These are phyloP conservation scores for Mycena rosella DNA, from an alignment of 768 basidiomycete genomes.

Conservation along the genomic window DNA sequence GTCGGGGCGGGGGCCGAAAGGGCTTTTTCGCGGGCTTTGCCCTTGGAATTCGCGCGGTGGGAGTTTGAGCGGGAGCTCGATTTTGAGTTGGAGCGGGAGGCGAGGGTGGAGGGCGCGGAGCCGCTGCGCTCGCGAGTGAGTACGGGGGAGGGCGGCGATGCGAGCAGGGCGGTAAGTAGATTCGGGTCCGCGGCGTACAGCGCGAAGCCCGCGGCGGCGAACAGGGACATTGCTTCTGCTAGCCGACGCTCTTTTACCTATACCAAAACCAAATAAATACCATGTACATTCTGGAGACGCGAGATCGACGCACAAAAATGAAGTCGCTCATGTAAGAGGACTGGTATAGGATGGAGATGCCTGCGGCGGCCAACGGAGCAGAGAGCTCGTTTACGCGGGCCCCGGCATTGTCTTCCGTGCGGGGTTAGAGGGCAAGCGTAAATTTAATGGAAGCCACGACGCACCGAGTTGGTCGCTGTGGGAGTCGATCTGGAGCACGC, in stretches of 20 bases:
- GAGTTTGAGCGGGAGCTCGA: slow-evolving; percentile 13
- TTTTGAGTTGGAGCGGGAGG: slow-evolving; percentile 32
- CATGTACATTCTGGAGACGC: no score
- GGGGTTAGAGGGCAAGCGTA: slow-evolving; percentile 28
- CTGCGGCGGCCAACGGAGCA: slow-evolving; percentile 78
- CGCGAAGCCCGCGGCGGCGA: slow-evolving; percentile 74
- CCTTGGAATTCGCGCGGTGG: slow-evolving; percentile 13
- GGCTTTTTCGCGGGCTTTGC: slow-evolving; percentile 19
- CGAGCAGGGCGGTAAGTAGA: slow-evolving; percentile 46
- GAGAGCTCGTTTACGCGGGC: slow-evolving; percentile 83
- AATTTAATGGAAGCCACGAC: slow-evolving; percentile 39
- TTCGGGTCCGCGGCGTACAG: slow-evolving; percentile 65
- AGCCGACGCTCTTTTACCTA: slow-evolving; percentile 79
- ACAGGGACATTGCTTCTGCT: slow-evolving; percentile 71
- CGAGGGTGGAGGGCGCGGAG: slow-evolving; percentile 35
- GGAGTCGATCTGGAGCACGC: slow-evolving; percentile 84
- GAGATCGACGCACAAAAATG: slow-evolving; percentile 69
- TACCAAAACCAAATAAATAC: slow-evolving; percentile 22
- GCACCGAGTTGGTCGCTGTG: slow-evolving; percentile 78
- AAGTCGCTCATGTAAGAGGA: slow-evolving; percentile 88
- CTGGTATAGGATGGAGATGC: slow-evolving; percentile 86
- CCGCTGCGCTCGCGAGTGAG: slow-evolving; percentile 43
- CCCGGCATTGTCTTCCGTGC: slow-evolving; percentile 69
- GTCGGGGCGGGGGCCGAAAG: not conserved
- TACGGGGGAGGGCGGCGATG: slow-evolving; percentile 39